Evolutionary conservation across 169 alveolate genomes (phyloP).

Genomic region (Cryptosporidium sp.): DNA sequence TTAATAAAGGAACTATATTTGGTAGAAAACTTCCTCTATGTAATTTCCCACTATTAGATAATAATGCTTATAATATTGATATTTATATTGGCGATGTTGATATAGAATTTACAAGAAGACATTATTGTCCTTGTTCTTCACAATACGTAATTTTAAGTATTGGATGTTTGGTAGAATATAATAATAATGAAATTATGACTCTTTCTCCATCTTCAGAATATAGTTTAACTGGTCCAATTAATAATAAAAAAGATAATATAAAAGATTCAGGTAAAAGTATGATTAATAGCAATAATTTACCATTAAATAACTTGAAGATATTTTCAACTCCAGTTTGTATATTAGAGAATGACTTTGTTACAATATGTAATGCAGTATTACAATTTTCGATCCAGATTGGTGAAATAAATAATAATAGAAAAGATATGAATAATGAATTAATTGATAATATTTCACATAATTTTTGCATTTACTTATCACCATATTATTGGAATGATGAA

Average conservation of each 20-base stretch:
- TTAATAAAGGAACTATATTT: constrained; percentile 8
- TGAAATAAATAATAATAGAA: background rate
- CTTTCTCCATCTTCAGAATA: constrained; percentile 39
- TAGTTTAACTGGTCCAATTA: constrained; percentile 4
- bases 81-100: constrained; percentile 72
- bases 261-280: background rate
- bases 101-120: constrained; percentile 74
- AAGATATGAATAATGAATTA: background rate
- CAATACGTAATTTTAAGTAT: constrained; percentile 57
- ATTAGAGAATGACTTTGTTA: constrained; percentile 48
- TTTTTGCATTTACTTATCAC: constrained; percentile 61
- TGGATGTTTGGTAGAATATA: constrained; percentile 43
- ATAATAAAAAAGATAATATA: constrained; percentile 1
- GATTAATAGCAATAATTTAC: constrained; percentile 8
- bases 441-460: constrained; percentile 12
- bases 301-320: constrained; percentile 49
- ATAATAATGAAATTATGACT: constrained; percentile 31
- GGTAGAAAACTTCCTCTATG: constrained; percentile 52
- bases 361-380: constrained; percentile 31
- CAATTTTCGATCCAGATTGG: constrained; percentile 25
- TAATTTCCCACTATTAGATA: constrained; percentile 35
- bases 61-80: constrained; percentile 55
- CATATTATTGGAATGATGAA: constrained; percentile 29
- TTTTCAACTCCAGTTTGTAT: constrained; percentile 56
- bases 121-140: constrained; percentile 63